phyloP scores from a whole-genome alignment of 2,329 filamentous ascomycete species.

The Aspergillus jensenii region DNA sequence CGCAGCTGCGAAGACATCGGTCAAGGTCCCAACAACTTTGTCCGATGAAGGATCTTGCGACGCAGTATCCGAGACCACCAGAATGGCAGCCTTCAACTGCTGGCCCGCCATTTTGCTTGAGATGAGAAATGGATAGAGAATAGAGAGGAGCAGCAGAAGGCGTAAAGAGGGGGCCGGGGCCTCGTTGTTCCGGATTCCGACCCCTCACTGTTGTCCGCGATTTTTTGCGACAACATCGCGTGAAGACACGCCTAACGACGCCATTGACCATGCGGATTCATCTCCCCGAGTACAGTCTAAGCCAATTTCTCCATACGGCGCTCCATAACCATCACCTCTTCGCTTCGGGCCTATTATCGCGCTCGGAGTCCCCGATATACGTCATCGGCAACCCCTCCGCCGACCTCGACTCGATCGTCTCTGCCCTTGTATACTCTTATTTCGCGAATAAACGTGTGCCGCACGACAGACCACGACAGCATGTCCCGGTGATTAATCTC shows the following conservation, averaged over 20 bases:
- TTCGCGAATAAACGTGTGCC: conserved; percentile 41
- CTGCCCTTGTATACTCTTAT: conserved; percentile 62
- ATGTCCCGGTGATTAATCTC: conserved; percentile 61
- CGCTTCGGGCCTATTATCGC: conserved; percentile 19
- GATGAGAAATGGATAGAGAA: background rate
- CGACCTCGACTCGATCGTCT: conserved; percentile 64
- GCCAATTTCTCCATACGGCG: conserved; percentile 39
- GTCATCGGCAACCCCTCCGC: conserved; percentile 47
- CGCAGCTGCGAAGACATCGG: conserved; percentile 66
- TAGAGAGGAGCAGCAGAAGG: conserved; percentile 3
- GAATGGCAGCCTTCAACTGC: conserved; percentile 68
- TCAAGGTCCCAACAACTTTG: conserved; percentile 65
- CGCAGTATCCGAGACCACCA: conserved; percentile 90
- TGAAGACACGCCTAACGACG: background rate
- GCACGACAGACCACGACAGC: conserved; percentile 35
- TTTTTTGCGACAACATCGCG: background rate
- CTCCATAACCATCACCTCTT: conserved; percentile 30
- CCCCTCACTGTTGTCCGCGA: background rate
- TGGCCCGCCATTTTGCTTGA: conserved; percentile 23
- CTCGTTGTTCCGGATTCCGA: conserved; percentile 1
- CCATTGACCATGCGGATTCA: background rate
- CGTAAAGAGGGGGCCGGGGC: background rate
- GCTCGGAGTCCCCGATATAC: conserved; percentile 32
- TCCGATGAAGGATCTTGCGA: conserved; percentile 76
- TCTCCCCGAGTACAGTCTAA: conserved; percentile 21